These are phyloP conservation scores for Sextonia rubra DNA, from an alignment of 164 flowering plant genomes.

Conservation along the genomic window DNA sequence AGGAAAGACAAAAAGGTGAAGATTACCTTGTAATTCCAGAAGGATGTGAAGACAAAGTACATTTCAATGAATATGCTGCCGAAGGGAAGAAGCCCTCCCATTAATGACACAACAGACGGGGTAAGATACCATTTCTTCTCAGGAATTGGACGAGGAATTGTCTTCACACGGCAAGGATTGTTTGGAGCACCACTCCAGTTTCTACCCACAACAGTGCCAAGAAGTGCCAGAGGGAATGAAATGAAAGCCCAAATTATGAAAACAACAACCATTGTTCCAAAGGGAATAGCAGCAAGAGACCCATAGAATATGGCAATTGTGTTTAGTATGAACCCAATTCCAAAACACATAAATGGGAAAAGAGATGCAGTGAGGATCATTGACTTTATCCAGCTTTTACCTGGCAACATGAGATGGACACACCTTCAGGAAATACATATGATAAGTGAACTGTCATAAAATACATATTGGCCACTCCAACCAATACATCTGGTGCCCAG, in stretches of 20 bases:
- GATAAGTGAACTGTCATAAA: background rate
- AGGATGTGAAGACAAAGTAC: constrained; percentile 98
- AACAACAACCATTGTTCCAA: constrained; percentile 97
- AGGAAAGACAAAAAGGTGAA: background rate
- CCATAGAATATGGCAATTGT: constrained; percentile 97
- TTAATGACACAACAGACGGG: constrained; percentile 86
- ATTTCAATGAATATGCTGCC: constrained; percentile 98
- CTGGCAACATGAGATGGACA: constrained; percentile 31
- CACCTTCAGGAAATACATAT: background rate
- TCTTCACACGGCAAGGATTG: constrained; percentile 99
- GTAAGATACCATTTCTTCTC: constrained; percentile 99
- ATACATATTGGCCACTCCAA: background rate
- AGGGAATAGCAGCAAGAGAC: constrained; percentile 97
- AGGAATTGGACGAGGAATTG: constrained; percentile 97
- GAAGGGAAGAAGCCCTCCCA: constrained; percentile 99
- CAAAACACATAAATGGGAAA: constrained; percentile 76
- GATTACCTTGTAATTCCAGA: constrained; percentile 99
- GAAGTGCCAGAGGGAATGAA: constrained; percentile 94
- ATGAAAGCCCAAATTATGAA: constrained; percentile 94
- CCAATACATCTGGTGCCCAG: background rate
- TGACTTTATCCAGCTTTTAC: constrained; percentile 96
- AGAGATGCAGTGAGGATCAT: constrained; percentile 90
- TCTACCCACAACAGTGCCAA: constrained; percentile 97
- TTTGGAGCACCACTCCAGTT: constrained; percentile 99
- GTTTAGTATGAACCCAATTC: constrained; percentile 77